Conservation (phyloP, 1,284 basidiomycete species). For the Microbotryum saponariae region DNA sequence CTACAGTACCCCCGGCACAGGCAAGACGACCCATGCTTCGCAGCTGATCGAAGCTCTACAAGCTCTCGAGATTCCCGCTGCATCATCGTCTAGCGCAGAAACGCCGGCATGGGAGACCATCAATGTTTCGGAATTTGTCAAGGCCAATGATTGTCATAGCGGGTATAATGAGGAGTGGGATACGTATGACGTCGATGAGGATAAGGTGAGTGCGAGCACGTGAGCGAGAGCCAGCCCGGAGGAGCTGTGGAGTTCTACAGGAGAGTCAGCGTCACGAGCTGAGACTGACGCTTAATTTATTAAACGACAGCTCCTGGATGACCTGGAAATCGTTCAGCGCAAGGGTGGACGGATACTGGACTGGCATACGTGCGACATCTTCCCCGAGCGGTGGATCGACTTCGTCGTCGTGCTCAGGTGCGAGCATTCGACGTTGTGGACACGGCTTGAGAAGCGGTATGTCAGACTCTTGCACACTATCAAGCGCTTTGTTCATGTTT, state of each 20-base stretch:
- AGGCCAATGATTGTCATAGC: constrained; percentile 71
- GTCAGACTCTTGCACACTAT: constrained; percentile 35
- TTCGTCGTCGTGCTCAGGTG: constrained; percentile 91
- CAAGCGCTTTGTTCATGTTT: constrained; percentile 1
- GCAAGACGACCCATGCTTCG: constrained; percentile 84
- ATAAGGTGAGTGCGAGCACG: constrained; percentile 55
- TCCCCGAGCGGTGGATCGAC: constrained; percentile 94
- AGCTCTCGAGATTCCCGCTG: constrained; percentile 32
- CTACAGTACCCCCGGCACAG: constrained; percentile 50
- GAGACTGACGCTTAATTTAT: not conserved
- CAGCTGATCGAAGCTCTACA: constrained; percentile 50
- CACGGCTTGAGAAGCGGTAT: constrained; percentile 83
- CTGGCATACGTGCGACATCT: constrained; percentile 93
- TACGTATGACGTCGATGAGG: constrained; percentile 88
- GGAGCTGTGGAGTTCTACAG: not conserved
- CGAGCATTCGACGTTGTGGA: constrained; percentile 82
- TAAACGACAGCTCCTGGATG: constrained; percentile 63
- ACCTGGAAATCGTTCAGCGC: constrained; percentile 56
- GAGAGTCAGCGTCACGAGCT: no score
- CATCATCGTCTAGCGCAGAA: constrained; percentile 51
- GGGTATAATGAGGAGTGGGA: constrained; percentile 92
- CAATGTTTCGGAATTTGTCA: constrained; percentile 84
- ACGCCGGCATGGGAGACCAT: constrained; percentile 60
- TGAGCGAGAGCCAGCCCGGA: not conserved
- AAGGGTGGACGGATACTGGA: constrained; percentile 81